Evolutionary conservation across 352 stramenopile genomes (phyloP).

Genomic region (Hyphochytrium catenoides): DNA sequence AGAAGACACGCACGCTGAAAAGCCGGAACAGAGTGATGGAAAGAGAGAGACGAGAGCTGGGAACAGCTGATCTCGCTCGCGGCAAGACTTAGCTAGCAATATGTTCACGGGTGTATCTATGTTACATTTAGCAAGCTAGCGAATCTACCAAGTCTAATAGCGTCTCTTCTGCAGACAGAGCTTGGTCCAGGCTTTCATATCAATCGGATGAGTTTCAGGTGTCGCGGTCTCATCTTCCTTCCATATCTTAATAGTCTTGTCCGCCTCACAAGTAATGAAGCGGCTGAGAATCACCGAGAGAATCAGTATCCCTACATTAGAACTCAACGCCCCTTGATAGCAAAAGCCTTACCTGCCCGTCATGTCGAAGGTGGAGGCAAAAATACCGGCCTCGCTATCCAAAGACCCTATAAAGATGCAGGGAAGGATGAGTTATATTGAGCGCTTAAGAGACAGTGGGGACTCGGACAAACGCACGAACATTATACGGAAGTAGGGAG

Average conservation of each 20-base stretch:
- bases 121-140: too few species aligned
- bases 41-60: too few species aligned
- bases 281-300: constrained; percentile 25
- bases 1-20: too few species aligned
- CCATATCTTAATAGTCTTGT: constrained; percentile 99
- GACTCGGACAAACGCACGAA: constrained; percentile 5
- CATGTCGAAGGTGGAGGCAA: constrained; percentile 87
- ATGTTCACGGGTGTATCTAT: too few species aligned
- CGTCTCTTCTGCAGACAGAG: constrained; percentile 27
- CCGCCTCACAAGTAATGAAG: constrained; percentile 93
- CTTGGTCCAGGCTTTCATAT: constrained; percentile 94
- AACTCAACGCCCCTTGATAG: too few species aligned
- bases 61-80: too few species aligned
- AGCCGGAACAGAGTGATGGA: too few species aligned
- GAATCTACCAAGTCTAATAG: too few species aligned
- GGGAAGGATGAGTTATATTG: not conserved
- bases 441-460: constrained; percentile 7
- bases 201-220: constrained; percentile 87
- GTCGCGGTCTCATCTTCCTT: constrained; percentile 81
- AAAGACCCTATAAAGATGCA: constrained; percentile 68
- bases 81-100: too few species aligned
- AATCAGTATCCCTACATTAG: constrained; percentile 3
- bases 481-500: not conserved
- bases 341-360: constrained; percentile 56
- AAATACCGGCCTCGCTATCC: constrained; percentile 94